A percentile compares a stretch with the other conserved stretches of the same genome.
phyloP scores from a whole-genome alignment of 495 filamentous ascomycete species.

The Penicillium ochrochloron region DNA sequence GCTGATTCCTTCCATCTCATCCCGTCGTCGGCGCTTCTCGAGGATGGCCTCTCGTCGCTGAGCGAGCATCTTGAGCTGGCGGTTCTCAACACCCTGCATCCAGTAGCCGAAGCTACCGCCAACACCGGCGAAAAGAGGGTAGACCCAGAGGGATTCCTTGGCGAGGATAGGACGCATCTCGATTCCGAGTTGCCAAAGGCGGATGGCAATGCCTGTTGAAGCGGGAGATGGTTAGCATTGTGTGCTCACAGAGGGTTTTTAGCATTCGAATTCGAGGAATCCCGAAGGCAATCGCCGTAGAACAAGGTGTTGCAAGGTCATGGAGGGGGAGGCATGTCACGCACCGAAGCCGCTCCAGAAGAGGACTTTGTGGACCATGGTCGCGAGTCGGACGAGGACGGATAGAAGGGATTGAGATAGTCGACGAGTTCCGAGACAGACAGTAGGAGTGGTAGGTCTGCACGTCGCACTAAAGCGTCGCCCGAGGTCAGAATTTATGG shows the following conservation, averaged over 20 bases:
- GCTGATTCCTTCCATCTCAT: constrained; percentile 58
- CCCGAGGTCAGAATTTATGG: constrained; percentile 27
- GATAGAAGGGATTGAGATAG: constrained; percentile 18
- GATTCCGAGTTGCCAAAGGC: constrained; percentile 94
- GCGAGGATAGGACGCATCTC: constrained; percentile 96
- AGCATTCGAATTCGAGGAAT: too few relatives aligned
- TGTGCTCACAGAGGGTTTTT: not conserved
- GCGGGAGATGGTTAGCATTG: constrained; percentile 7
- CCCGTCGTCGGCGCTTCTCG: constrained; percentile 84
- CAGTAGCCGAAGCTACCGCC: constrained; percentile 96
- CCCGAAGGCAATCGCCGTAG: not conserved
- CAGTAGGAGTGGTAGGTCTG: constrained; percentile 10
- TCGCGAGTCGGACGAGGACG: constrained; percentile 27
- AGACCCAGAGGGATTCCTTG: constrained; percentile 79
- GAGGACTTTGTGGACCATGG: constrained; percentile 77
- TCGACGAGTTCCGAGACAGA: constrained; percentile 18
- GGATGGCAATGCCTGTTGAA: constrained; percentile 79
- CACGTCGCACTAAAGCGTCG: constrained; percentile 22
- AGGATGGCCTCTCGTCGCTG: constrained; percentile 77
- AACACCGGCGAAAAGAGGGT: constrained; percentile 82
- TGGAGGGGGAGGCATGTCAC: constrained; percentile 29
- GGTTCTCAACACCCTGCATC: constrained; percentile 81
- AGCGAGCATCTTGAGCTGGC: constrained; percentile 73
- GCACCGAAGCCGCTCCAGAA: constrained; percentile 98
- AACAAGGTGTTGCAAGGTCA: not conserved